phyloP scores from a whole-genome alignment of 2,329 filamentous ascomycete species.

The Calonectria ilicicola region DNA sequence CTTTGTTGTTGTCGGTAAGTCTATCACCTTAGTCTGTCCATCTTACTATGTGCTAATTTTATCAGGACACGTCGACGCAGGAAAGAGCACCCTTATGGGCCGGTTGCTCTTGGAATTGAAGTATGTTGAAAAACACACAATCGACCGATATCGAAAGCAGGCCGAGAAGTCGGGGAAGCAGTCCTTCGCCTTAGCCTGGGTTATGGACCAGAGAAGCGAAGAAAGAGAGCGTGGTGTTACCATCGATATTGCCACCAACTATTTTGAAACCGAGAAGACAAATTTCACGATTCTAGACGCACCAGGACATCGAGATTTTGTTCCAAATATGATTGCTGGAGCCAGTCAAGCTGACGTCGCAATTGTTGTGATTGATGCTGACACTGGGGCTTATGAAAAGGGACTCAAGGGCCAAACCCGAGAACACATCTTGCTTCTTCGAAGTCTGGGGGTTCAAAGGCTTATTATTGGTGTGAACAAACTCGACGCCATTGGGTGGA shows the following conservation, averaged over 20 bases:
- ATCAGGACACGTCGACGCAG: constrained; percentile 93
- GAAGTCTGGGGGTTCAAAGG: constrained; percentile 90
- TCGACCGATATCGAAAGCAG: constrained; percentile 90
- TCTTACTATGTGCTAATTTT: constrained; percentile 25
- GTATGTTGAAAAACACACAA: constrained; percentile 86
- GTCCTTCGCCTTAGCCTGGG: constrained; percentile 97
- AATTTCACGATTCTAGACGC: constrained; percentile 95
- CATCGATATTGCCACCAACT: constrained; percentile 95
- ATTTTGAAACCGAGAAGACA: constrained; percentile 90
- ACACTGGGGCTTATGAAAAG: constrained; percentile 91
- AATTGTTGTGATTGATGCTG: constrained; percentile 92
- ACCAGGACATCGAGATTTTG: constrained; percentile 94
- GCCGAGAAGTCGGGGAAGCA: constrained; percentile 93
- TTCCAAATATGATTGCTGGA: constrained; percentile 99
- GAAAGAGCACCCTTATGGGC: constrained; percentile 98
- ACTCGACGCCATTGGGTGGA: constrained; percentile 89
- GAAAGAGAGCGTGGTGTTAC: constrained; percentile 92
- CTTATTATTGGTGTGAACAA: constrained; percentile 96
- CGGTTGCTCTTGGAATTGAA: constrained; percentile 90
- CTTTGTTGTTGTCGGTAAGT: constrained; percentile 90
- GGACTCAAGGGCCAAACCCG: constrained; percentile 93
- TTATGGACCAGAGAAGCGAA: constrained; percentile 91
- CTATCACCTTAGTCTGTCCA: too few species aligned
- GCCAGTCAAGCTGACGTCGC: constrained; percentile 97
- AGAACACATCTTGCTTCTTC: constrained; percentile 89